Evolutionary conservation across 805 yeast species (phyloP).

Genomic region (Wickerhamiella galacta): DNA sequence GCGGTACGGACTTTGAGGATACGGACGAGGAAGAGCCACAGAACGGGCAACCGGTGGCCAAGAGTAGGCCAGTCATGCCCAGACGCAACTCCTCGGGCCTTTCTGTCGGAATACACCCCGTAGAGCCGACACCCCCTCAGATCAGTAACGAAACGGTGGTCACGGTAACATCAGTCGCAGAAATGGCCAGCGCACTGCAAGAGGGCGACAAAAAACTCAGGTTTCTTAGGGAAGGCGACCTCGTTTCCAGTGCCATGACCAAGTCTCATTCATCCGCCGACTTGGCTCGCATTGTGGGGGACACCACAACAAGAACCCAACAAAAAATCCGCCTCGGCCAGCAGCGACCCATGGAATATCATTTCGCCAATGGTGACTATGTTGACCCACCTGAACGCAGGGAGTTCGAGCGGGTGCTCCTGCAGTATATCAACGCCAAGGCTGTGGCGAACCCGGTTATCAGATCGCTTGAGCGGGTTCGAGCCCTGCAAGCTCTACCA

Average conservation of each 20-base stretch:
- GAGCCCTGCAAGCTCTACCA: neutral
- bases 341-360: constrained; percentile 53
- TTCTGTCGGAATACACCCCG: constrained; percentile 11
- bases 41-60: neutral
- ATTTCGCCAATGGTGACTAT: constrained; percentile 97
- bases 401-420: constrained; percentile 4
- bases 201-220: constrained; percentile 8
- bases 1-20: constrained; percentile 3
- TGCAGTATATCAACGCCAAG: constrained; percentile 5
- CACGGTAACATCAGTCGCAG: constrained; percentile 13
- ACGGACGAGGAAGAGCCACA: constrained; percentile 4
- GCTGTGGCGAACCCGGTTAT: constrained; percentile 5
- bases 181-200: constrained; percentile 15
- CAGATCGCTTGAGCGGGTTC: constrained; percentile 1
- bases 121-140: constrained; percentile 16
- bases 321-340: neutral
- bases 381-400: constrained; percentile 1
- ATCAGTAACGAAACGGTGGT: constrained; percentile 15
- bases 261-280: constrained; percentile 5
- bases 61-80: neutral
- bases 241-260: constrained; percentile 13
- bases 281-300: constrained; percentile 6
- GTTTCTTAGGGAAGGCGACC: constrained; percentile 14
- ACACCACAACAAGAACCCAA: constrained; percentile 2
- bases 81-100: constrained; percentile 5